Percentiles rank a stretch among this genome's conserved stretches.
phyloP scores from a whole-genome alignment of 352 stramenopile genomes.

The Phytopythium cucurbitacearum region DNA sequence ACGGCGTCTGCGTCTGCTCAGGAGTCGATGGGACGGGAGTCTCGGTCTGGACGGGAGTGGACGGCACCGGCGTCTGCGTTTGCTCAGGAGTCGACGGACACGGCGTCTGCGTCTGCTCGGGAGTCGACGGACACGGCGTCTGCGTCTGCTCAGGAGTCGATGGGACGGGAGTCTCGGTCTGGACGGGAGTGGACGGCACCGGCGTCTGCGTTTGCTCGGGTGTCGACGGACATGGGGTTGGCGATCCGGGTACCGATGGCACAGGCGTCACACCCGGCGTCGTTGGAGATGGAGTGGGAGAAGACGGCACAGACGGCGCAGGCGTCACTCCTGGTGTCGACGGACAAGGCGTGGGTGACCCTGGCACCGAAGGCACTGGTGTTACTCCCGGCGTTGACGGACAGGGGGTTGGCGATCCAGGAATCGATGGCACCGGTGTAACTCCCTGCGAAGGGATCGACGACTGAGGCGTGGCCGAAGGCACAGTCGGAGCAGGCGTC shows the following conservation, averaged over 20 bases:
- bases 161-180: too few species aligned
- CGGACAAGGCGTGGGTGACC: conserved; percentile 4
- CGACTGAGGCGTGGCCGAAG: conserved; percentile 5
- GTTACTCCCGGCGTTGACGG: conserved; percentile 1
- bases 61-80: too few species aligned
- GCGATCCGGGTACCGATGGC: background rate
- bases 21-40: too few species aligned
- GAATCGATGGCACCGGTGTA: conserved; percentile 6
- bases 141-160: too few species aligned
- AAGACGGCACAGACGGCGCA: conserved; percentile 8
- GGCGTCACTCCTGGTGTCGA: background rate
- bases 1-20: too few species aligned
- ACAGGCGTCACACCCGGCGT: background rate
- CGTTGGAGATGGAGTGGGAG: conserved; percentile 5
- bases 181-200: too few species aligned
- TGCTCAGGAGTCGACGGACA: too few species aligned
- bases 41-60: too few species aligned
- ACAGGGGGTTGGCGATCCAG: conserved; percentile 4
- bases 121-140: too few species aligned
- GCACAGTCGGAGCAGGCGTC: conserved; percentile 6
- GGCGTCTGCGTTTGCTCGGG: too few species aligned
- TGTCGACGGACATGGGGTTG: background rate
- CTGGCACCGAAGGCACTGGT: background rate
- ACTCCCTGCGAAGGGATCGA: conserved; percentile 14
- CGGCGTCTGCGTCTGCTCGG: too few species aligned